These are phyloP conservation scores for Fulvia fulva DNA, from an alignment of 2,329 filamentous ascomycete genomes.

Conservation along the genomic window DNA sequence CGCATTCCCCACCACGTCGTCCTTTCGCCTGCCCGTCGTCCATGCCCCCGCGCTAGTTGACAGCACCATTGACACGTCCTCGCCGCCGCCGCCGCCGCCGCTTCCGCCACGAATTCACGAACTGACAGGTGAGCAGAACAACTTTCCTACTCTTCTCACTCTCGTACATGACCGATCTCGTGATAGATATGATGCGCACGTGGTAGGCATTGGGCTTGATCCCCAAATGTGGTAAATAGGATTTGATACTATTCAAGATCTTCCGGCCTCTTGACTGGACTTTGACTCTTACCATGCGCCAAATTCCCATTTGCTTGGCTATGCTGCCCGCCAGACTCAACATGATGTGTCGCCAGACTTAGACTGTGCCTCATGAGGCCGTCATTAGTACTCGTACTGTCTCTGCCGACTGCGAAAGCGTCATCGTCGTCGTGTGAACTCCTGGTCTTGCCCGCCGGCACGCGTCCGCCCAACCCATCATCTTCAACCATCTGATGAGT, in stretches of 20 bases:
- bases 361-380: slow-evolving; percentile 22
- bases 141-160: not conserved
- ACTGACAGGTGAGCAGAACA: not conserved
- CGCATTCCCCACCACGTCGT: slow-evolving; percentile 1
- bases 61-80: not conserved
- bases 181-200: too few species aligned
- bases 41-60: not conserved
- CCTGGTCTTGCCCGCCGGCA: slow-evolving; percentile 1
- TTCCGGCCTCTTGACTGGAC: slow-evolving; percentile 45
- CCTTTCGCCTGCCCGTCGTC: not conserved
- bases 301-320: slow-evolving; percentile 15
- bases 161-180: not conserved
- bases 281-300: slow-evolving; percentile 19
- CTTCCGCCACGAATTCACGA: not conserved
- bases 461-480: slow-evolving; percentile 30
- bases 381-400: slow-evolving; percentile 29
- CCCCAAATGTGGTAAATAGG: not conserved
- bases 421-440: slow-evolving; percentile 13
- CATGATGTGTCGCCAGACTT: slow-evolving; percentile 13
- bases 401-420: slow-evolving; percentile 17
- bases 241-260: slow-evolving; percentile 37
- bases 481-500: slow-evolving; percentile 39
- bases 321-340: slow-evolving; percentile 18
- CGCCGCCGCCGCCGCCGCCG: not conserved
- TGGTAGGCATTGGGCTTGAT: not conserved